Evolutionary conservation across 169 alveolate genomes (phyloP).

Genomic region (Eimeria zaria): DNA sequence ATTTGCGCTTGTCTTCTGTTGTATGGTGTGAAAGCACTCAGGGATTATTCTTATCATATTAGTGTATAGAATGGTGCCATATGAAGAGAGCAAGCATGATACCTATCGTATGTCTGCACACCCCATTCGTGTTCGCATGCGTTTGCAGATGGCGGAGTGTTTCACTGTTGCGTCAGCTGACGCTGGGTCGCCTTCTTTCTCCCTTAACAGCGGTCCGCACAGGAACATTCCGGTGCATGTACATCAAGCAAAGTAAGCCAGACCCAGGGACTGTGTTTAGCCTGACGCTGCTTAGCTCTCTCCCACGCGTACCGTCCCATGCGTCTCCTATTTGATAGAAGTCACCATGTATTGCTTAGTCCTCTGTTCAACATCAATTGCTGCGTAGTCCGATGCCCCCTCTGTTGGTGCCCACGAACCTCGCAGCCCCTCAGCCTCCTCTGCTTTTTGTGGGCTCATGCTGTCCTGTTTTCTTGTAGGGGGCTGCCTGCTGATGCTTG

Average conservation of each 20-base stretch:
- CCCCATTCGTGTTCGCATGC: slow-evolving; percentile 49
- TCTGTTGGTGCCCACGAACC: neutral
- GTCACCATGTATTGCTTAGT: neutral
- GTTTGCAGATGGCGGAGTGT: slow-evolving; percentile 68
- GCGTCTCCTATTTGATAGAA: neutral
- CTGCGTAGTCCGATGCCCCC: neutral
- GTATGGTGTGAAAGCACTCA: neutral
- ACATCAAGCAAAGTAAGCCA: slow-evolving; percentile 12
- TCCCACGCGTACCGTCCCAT: neutral
- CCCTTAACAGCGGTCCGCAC: slow-evolving; percentile 57
- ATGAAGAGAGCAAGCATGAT: neutral
- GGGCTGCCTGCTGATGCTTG: slow-evolving; percentile 71
- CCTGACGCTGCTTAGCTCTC: neutral
- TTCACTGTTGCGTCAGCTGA: slow-evolving; percentile 28
- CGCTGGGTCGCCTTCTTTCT: slow-evolving; percentile 42
- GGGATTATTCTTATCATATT: neutral
- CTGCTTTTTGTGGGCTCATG: neutral
- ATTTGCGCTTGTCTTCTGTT: slow-evolving; percentile 31
- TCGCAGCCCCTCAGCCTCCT: neutral
- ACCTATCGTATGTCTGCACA: neutral
- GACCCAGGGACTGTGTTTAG: neutral
- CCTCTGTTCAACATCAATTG: neutral
- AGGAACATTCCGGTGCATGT: slow-evolving; percentile 18
- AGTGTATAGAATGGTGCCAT: neutral
- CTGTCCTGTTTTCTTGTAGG: neutral